Evolutionary conservation across 2,329 filamentous ascomycete species (phyloP).

Genomic region (Annulohypoxylon truncatum): DNA sequence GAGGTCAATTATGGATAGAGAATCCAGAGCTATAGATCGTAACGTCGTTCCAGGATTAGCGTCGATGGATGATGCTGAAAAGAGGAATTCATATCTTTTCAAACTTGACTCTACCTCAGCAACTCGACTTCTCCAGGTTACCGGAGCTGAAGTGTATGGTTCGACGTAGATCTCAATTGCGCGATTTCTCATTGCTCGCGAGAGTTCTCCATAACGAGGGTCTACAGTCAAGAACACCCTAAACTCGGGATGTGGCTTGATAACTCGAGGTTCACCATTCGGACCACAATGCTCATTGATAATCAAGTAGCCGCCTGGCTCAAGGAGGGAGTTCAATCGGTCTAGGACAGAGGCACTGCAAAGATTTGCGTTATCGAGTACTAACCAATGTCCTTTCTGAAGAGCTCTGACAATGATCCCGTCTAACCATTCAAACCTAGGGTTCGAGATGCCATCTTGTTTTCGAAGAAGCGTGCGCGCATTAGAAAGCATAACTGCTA

Average conservation of each 20-base stretch:
- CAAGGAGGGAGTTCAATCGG: conserved; percentile 91
- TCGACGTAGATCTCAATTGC: conserved; percentile 89
- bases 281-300: conserved; percentile 92
- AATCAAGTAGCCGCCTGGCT: conserved; percentile 86
- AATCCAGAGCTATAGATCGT: conserved; percentile 57
- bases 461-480: conserved; percentile 63
- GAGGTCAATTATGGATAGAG: conserved; percentile 61
- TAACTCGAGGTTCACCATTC: conserved; percentile 81
- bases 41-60: conserved; percentile 46
- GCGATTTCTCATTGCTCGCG: conserved; percentile 95
- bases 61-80: conserved; percentile 50
- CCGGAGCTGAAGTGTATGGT: conserved; percentile 51
- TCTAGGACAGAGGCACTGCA: conserved; percentile 96
- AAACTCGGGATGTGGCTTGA: conserved; percentile 87
- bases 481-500: conserved; percentile 61
- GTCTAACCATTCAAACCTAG: conserved; percentile 95
- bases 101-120: conserved; percentile 62
- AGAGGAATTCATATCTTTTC: conserved; percentile 58
- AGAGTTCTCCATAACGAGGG: conserved; percentile 90
- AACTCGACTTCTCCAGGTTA: conserved; percentile 55
- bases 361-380: conserved; percentile 96
- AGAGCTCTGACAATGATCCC: conserved; percentile 90
- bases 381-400: conserved; percentile 87
- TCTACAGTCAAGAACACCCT: conserved; percentile 95
- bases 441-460: conserved; percentile 72